Evolutionary conservation across 106 monocot species (phyloP).

Genomic region (Platanthera zijinensis): DNA sequence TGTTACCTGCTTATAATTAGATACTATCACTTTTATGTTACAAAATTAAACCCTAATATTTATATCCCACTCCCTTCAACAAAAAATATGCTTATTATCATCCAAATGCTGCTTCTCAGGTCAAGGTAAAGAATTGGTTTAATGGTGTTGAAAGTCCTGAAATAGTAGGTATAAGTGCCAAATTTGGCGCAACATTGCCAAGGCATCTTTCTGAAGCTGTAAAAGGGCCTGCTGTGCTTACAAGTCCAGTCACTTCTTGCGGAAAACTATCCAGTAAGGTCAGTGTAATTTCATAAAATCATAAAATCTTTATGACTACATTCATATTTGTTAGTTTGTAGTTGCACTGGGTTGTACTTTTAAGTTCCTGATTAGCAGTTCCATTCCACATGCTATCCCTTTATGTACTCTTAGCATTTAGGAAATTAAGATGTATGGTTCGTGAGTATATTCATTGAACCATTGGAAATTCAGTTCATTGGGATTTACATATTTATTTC

Average conservation of each 20-base stretch:
- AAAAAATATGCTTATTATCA: neutral
- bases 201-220: conserved; percentile 41
- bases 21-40: neutral
- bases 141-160: conserved; percentile 49
- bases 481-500: neutral
- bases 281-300: neutral
- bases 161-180: conserved; percentile 77
- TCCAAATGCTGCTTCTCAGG: conserved; percentile 29
- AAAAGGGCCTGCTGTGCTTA: conserved; percentile 46
- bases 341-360: neutral
- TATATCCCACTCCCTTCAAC: neutral
- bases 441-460: neutral
- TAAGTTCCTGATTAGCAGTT: neutral
- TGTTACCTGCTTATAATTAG: neutral
- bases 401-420: neutral
- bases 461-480: neutral
- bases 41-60: neutral
- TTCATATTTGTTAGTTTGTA: neutral
- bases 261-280: conserved; percentile 58
- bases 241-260: conserved; percentile 78
- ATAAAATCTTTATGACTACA: neutral
- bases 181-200: conserved; percentile 72
- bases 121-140: conserved; percentile 78
- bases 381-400: neutral
- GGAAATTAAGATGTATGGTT: neutral